These are phyloP conservation scores for Colletotrichum sp. DNA, from an alignment of 2,329 filamentous ascomycete species.

Conservation along the genomic window DNA sequence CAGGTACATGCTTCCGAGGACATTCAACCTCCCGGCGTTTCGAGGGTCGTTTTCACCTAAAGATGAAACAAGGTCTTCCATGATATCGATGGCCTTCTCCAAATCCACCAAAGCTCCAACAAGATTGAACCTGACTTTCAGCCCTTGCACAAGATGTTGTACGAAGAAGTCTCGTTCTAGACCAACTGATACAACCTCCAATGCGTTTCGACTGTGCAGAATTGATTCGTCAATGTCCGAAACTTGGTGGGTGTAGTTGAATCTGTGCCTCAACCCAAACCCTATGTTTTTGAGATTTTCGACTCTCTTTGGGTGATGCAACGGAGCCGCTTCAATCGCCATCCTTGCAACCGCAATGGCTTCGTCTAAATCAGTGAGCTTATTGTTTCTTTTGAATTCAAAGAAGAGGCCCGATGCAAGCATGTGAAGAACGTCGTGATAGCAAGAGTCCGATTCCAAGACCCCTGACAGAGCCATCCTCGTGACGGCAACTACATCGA, in stretches of 20 bases:
- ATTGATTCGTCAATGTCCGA: neutral
- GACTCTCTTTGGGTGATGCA: accelerated
- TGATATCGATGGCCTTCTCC: neutral
- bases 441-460: accelerated
- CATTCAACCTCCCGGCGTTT: neutral
- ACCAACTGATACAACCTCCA: accelerated
- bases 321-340: neutral
- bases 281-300: neutral
- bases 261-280: neutral
- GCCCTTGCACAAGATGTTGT: neutral
- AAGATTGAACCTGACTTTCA: neutral
- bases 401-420: accelerated
- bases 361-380: neutral
- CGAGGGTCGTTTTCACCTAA: neutral
- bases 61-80: neutral
- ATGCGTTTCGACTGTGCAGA: accelerated
- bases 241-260: accelerated
- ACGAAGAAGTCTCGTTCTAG: accelerated
- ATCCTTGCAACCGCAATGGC: neutral
- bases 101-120: neutral
- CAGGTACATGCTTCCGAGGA: neutral
- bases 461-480: neutral
- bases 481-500: accelerated
- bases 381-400: neutral
- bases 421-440: neutral